Base-by-base conservation (phyloP, 495 filamentous ascomycete genomes). In the Monascus purpureus region DNA sequence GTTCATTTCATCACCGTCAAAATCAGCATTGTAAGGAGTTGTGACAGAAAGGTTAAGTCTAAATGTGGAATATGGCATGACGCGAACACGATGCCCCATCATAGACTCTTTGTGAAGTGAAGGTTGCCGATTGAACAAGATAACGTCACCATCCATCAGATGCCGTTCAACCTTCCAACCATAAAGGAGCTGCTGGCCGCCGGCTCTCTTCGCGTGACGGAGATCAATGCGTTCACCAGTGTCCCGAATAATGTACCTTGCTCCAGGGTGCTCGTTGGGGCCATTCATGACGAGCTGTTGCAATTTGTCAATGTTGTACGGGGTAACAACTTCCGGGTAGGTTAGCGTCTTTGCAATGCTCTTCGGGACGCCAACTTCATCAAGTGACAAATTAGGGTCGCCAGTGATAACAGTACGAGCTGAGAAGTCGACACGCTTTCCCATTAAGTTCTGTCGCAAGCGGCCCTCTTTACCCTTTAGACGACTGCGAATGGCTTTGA, bases 1-100 rank as follows among this genome's bases (percentile, higher is more conserved):
- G 50, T 99, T 99, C 90, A 99, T 99, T 59, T 99, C 90, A 56
- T 99, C 90, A 41, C 90, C 90, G 50, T 99, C 90, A 50, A 99
- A 99, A 77, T 99, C 90, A 38, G 90, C 90, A 56, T 99, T 99
- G 63, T 99, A 99, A 1, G 90, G 90, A 25, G 86, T 88, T 0
- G 90, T 99, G 44, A 99, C 90, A 1, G 90, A 99, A 37, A 99
- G 57, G 45, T 99, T 99, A 14, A 99, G 68, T 19, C 90, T 73
- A 65, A 99, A 99, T 1, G 90, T 99, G 2, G 90, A 99, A 54
- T 88, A 99, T 1, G 90, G 90, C 90, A 99, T 94, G 25, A 99
- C 90, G 19, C 77, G 76, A 24, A 99, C 88, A 32, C 86, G 74
- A 61, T 99, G 90, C 57, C 82, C 90, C 90, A 99, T 99, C 90